Percentiles rank a stretch among this genome's conserved stretches.
Evolutionary conservation across 495 filamentous ascomycete genomes (phyloP).

Genomic region (Penicillium manginii): DNA sequence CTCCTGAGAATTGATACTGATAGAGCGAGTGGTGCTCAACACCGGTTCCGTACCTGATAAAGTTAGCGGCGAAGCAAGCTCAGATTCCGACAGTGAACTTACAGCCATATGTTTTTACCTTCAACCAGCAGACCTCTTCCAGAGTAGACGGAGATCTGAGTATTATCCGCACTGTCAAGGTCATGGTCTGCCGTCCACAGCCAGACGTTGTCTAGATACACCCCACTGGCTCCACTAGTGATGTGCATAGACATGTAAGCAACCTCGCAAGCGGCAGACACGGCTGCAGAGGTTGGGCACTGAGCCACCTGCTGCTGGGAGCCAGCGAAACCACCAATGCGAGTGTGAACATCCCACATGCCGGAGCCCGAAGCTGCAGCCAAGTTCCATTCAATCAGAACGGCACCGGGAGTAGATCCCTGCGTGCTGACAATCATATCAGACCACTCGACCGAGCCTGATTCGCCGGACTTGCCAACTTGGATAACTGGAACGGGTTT

Average conservation of each 20-base stretch:
- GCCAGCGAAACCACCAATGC: slow-evolving; percentile 60
- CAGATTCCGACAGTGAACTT: slow-evolving; percentile 11
- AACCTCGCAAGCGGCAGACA: slow-evolving; percentile 57
- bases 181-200: slow-evolving; percentile 77
- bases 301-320: slow-evolving; percentile 53
- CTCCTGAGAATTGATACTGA: slow-evolving; percentile 77
- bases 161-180: slow-evolving; percentile 58
- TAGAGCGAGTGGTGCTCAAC: slow-evolving; percentile 80
- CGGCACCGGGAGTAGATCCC: slow-evolving; percentile 64
- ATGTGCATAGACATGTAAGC: slow-evolving; percentile 73
- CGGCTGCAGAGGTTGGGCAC: slow-evolving; percentile 47
- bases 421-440: slow-evolving; percentile 65
- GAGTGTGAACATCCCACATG: slow-evolving; percentile 63
- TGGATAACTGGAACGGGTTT: slow-evolving; percentile 66
- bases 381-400: slow-evolving; percentile 77
- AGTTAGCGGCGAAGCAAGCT: slow-evolving; percentile 12
- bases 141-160: slow-evolving; percentile 68
- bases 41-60: slow-evolving; percentile 62
- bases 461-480: slow-evolving; percentile 59
- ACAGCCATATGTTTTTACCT: slow-evolving; percentile 61
- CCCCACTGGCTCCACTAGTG: slow-evolving; percentile 49
- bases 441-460: slow-evolving; percentile 59
- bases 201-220: slow-evolving; percentile 72
- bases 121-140: slow-evolving; percentile 70
- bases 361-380: slow-evolving; percentile 49